Evolutionary conservation across 2,329 filamentous ascomycete species (phyloP), one percentile per base, ranked within the genome.

Genomic region (Aureobasidium sp.): DNA sequence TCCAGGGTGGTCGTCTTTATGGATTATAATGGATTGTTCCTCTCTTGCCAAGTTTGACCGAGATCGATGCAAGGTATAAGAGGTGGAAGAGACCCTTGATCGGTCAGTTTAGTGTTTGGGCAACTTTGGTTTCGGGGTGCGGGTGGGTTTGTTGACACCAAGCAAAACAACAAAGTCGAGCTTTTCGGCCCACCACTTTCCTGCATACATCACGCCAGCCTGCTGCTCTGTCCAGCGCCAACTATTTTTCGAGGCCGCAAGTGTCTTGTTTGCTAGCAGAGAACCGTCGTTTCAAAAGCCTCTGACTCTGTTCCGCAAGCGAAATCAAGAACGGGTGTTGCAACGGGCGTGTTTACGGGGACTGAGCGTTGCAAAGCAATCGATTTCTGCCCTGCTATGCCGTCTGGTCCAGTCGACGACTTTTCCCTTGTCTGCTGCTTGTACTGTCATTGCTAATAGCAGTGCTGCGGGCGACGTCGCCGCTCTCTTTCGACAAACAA

Each of bases 101-200:
- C 39, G 41, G 56, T 25, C 2, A 4, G 17, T 31, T 51, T 49
- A 34, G 45, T 41, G 57, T 60, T 57, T 60, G 42, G 29, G 55
- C 25, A 36, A 59, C 44, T 59, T 59, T 37, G 44, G 57, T 49
- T 49, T 51, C 44, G 57, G 52, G 57, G n/a, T 49, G 57, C 44
- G 57, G 45, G 57, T 60, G 57, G 45, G 57, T 51, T 60, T 60
- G 57, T 60, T 60, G 44, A 60, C 57, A 48, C 44, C 56, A 60
- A 49, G 45, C 44, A 60, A 60, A 60, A 51, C 57, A 51, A 51
- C 45, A 60, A 60, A 60, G 45, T 47, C 42, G 41, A 42, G 37
- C 45, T 60, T 60, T 51, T 60, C 57, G 44, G 45, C 57, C 37
- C 57, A 60, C 36, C 44, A 51, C 25, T 60, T 34, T 51, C 37